Percentiles rank a stretch among this genome's conserved stretches.
Evolutionary conservation across 202 grass and related monocot genomes (phyloP).

Genomic region (Hordeum pubiflorum): DNA sequence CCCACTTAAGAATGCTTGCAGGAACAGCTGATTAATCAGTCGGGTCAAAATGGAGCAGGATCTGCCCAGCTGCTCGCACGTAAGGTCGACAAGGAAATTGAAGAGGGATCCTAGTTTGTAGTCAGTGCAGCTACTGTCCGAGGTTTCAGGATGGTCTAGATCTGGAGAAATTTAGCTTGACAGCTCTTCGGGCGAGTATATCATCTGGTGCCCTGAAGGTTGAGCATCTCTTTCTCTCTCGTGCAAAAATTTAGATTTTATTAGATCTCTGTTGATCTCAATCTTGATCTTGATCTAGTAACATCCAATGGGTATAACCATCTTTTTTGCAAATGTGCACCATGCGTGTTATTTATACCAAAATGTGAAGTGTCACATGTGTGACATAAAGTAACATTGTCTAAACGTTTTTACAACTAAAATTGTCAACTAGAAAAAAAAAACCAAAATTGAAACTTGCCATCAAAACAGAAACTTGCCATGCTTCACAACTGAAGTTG

Average conservation of each 20-base stretch:
- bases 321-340: no score
- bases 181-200: neutral
- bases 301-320: no score
- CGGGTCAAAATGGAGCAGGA: neutral
- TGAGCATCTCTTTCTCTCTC: neutral
- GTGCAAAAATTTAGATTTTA: neutral
- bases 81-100: neutral
- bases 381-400: no score
- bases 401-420: no score
- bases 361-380: no score
- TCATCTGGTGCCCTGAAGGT: neutral
- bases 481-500: no score
- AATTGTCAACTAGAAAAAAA: no score
- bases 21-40: neutral
- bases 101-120: neutral
- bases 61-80: neutral
- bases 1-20: neutral
- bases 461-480: no score
- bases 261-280: neutral
- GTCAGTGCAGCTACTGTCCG: neutral
- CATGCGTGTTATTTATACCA: no score
- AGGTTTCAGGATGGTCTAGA: neutral
- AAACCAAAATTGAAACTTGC: no score
- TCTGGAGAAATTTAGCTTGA: neutral
- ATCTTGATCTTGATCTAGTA: no score